Evolutionary conservation across 441 rosid species (phyloP), one percentile per base, ranked within the genome.

Genomic region (Erysimum pusillum): DNA sequence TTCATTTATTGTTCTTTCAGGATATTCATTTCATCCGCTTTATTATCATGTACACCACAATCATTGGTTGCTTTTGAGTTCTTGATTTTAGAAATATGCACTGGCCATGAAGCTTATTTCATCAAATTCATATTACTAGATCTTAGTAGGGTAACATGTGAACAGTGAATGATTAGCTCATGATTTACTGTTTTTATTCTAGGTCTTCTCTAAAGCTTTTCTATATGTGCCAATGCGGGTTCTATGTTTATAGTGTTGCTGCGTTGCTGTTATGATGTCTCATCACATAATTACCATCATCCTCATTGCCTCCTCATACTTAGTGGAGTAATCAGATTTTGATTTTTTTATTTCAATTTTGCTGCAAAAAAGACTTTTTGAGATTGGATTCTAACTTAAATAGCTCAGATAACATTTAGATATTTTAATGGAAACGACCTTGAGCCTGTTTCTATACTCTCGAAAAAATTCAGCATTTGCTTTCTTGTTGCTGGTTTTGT

Each of bases 191-290:
- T 17, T 67, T 7, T 22, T 48, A 31, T 70, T 82, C 75, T 68
- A 90, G 96, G 85, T 25, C 83, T 22, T 75, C 79, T 34, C 87
- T 91, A 48, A 74, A 72, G 84, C 84, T 91, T 74, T 80, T 70
- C 74, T 91, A 93, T 84, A 89, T 90, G 96, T 90, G 94, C 87
- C 91, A 91, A 71, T 90, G 94, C 61, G 98, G 96, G 51, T 91
- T 93, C 84, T 89, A 89, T 80, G 60, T 83, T 46, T 89, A 85
- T 67, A 84, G 92, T 76, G 89, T 89, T 70, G 90, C 86, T 78
- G 97, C 97, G 18, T 88, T 93, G 54, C 89, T 68, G 97, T 91
- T 39, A 93, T 91, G 97, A 87, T 91, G 96, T 90, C 97, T 69
- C 97, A 93, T 83, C 98, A 93, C 86, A 86, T 93, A 57, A 84